Evolutionary conservation across 208 protist species (phyloP), one percentile per base, ranked within the genome.

Genomic region (Acanthamoeba triangularis): DNA sequence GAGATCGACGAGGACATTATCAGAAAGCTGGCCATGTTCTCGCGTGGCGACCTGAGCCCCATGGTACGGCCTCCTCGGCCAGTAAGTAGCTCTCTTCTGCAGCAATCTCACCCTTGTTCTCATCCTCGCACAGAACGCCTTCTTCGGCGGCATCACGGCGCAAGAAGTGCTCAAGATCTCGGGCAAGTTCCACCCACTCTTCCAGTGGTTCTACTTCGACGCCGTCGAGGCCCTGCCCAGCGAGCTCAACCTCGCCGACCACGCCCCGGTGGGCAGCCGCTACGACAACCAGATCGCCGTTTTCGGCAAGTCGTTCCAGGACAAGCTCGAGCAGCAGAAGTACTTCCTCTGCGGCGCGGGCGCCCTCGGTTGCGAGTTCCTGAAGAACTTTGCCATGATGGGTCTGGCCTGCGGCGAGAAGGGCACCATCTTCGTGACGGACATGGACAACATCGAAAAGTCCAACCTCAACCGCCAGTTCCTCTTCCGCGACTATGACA

Each of bases 361-460:
- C 74, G 96, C 96, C 3, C 95, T 97, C 37, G 96, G 96, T 56
- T 96, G 87, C 65, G 84, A 82, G 87, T 87, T 96, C 54, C 52
- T 96, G 20, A 97, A 97, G 84, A 96, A 95, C 52, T 97, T 94
- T 41, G 99, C 99, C 95, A 99, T 99, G 90, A 99, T 99, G 99
- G 99, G 99, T 87, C 28, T 99, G 3, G 97, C 95, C 33, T 91
- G 59, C 44, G 95, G 95, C 47, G 4, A 72, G 30, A 90, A 96
- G 0, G 97, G 97, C 49, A 90, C 18, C 28, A 90, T 99, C 59
- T 97, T 96, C 72, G 98, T 99, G 49, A 99, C 99, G 7, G 99
- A 99, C 97, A 99, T 99, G 99, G 99, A 99, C 96, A 98, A 95
- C 2, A 99, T 99, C 96, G 99, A 99, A 97, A 99, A 99, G 98